Conservation (phyloP, 1,284 basidiomycete genomes). For the Fomitiporia mediterranea region DNA sequence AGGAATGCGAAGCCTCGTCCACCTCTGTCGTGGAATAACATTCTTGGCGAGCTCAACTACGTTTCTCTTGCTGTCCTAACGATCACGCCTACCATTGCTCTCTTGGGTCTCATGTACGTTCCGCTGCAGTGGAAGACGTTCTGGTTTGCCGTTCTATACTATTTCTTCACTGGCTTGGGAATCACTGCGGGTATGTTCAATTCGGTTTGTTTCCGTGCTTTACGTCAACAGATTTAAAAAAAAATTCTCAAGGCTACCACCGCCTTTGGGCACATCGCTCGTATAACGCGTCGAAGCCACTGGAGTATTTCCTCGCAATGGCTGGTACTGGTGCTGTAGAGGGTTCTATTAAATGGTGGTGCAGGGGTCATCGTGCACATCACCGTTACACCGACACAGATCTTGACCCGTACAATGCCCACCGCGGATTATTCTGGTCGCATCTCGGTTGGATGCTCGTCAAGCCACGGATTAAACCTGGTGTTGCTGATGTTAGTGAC, state of each 20-base stretch:
- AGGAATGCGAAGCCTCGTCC: constrained; percentile 73
- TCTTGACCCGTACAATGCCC: constrained; percentile 90
- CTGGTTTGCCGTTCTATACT: constrained; percentile 71
- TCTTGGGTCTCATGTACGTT: constrained; percentile 60
- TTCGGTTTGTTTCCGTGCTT: constrained; percentile 14
- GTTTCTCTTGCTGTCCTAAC: constrained; percentile 59
- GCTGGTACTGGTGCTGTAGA: constrained; percentile 85
- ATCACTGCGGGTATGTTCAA: constrained; percentile 29
- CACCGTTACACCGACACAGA: constrained; percentile 95
- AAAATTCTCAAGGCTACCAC: constrained; percentile 66
- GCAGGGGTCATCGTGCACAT: constrained; percentile 89
- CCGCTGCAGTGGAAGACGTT: constrained; percentile 64
- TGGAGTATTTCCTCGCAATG: constrained; percentile 76
- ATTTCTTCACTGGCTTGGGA: constrained; percentile 81
- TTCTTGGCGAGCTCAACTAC: constrained; percentile 72
- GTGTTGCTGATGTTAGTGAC: constrained; percentile 86
- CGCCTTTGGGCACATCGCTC: constrained; percentile 90
- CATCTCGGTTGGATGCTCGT: constrained; percentile 94
- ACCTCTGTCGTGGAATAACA: constrained; percentile 69
- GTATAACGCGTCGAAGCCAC: constrained; percentile 80
- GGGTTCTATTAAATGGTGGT: constrained; percentile 94
- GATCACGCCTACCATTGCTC: constrained; percentile 64
- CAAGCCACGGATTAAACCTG: constrained; percentile 84
- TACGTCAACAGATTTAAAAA: not conserved
- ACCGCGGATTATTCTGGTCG: constrained; percentile 75